Evolutionary conservation across 495 filamentous ascomycete genomes (phyloP).

Genomic region (Penicillium daleae): DNA sequence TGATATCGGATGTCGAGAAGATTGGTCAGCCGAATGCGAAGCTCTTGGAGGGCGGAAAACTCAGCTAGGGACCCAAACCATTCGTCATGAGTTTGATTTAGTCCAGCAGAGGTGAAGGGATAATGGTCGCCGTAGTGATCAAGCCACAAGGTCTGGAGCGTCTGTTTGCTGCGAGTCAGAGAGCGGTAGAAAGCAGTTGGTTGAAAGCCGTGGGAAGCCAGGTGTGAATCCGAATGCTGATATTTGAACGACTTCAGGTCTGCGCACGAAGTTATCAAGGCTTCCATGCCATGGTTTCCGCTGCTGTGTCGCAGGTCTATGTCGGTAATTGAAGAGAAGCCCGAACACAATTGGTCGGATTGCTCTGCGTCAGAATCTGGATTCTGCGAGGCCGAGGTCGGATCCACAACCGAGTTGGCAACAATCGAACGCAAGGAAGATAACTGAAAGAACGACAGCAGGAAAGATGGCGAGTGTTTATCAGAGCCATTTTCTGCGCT

Average conservation of each 20-base stretch:
- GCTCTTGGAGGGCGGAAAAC: conserved; percentile 36
- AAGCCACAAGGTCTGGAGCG: conserved; percentile 39
- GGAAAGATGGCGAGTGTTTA: neutral
- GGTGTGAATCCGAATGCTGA: conserved; percentile 39
- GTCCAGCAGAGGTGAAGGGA: conserved; percentile 36
- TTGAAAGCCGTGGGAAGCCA: conserved; percentile 33
- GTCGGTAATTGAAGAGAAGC: conserved; percentile 29
- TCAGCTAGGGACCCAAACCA: conserved; percentile 39
- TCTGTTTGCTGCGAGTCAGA: conserved; percentile 32
- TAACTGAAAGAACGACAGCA: conserved; percentile 36
- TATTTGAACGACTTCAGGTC: conserved; percentile 41
- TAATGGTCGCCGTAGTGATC: conserved; percentile 38
- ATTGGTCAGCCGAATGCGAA: conserved; percentile 42
- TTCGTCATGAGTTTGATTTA: conserved; percentile 41
- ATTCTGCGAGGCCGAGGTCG: conserved; percentile 7
- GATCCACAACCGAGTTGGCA: conserved; percentile 37
- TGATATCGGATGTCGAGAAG: conserved; percentile 38
- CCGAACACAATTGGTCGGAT: neutral
- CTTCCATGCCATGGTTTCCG: conserved; percentile 33
- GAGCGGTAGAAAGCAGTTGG: conserved; percentile 35
- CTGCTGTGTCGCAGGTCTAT: conserved; percentile 38
- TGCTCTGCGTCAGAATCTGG: neutral
- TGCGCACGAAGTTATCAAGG: conserved; percentile 29
- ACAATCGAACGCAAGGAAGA: conserved; percentile 33
- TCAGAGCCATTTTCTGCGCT: neutral